phyloP scores from a whole-genome alignment of 75 land plant species.

The Picea glauca region DNA sequence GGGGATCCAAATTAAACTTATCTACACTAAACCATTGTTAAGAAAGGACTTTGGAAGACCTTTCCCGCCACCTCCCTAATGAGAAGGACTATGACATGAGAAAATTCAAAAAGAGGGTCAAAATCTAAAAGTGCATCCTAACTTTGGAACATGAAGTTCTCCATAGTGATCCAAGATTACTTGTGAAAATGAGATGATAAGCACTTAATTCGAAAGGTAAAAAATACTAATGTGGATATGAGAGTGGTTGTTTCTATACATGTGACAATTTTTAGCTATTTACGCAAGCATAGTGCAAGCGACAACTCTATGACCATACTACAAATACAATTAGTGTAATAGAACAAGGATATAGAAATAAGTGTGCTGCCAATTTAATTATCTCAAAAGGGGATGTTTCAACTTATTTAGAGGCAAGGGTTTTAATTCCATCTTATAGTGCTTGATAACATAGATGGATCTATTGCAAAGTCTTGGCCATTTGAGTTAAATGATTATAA shows the following conservation, averaged over 20 bases:
- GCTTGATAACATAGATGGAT: slow-evolving; percentile 86
- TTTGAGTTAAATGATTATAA: slow-evolving; percentile 32
- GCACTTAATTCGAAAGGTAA: slow-evolving; percentile 87
- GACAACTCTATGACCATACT: slow-evolving; percentile 71
- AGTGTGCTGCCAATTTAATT: slow-evolving; percentile 74
- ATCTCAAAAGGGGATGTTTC: slow-evolving; percentile 94
- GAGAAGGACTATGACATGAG: slow-evolving; percentile 96
- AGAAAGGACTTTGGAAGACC: slow-evolving; percentile 95
- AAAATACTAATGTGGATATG: slow-evolving; percentile 91
- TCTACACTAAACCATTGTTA: slow-evolving; percentile 70
- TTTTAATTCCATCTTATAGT: slow-evolving; percentile 87
- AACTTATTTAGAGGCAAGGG: slow-evolving; percentile 79
- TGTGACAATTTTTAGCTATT: slow-evolving; percentile 83
- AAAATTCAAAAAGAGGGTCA: slow-evolving; percentile 86
- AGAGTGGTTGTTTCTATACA: slow-evolving; percentile 94
- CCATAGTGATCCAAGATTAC: slow-evolving; percentile 95
- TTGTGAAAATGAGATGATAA: slow-evolving; percentile 85
- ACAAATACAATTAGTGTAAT: slow-evolving; percentile 73
- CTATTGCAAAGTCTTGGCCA: slow-evolving; percentile 93
- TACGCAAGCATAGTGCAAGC: slow-evolving; percentile 66
- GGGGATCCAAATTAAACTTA: slow-evolving; percentile 92
- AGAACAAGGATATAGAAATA: slow-evolving; percentile 76
- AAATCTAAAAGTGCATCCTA: slow-evolving; percentile 76
- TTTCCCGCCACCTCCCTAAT: slow-evolving; percentile 97
- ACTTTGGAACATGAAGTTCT: slow-evolving; percentile 93